These are phyloP conservation scores for Saccharum spontaneum DNA, from an alignment of 176 grass and related monocot genomes.

Conservation along the genomic window DNA sequence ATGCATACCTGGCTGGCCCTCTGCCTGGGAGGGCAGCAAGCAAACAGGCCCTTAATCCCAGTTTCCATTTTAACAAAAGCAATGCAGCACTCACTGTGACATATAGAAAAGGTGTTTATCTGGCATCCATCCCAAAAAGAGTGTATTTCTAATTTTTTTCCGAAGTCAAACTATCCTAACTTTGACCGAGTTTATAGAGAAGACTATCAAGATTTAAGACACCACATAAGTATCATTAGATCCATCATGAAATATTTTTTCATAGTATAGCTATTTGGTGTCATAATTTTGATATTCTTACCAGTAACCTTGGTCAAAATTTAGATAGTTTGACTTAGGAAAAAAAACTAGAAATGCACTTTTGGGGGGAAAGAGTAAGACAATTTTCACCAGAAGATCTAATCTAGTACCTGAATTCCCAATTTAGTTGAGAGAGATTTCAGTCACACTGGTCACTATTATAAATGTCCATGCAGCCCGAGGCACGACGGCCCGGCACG, in stretches of 20 bases:
- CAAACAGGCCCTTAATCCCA: not conserved
- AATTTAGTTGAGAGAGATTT: constrained; percentile 34
- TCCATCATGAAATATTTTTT: not conserved
- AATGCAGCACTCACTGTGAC: constrained; percentile 9
- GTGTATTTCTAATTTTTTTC: not conserved
- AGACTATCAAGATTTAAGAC: not conserved
- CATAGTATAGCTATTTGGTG: not conserved
- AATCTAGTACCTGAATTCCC: not conserved
- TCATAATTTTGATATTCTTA: not conserved
- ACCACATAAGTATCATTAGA: not conserved
- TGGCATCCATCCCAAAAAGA: not conserved
- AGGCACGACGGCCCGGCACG: no score
- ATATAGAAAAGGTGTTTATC: constrained; percentile 8
- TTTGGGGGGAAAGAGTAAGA: not conserved
- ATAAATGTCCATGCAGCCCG: no score
- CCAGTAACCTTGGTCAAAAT: not conserved
- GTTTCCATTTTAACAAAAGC: not conserved
- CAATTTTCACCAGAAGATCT: not conserved
- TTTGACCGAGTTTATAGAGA: not conserved
- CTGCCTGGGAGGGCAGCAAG: no score
- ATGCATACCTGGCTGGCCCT: no score
- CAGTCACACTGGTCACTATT: not conserved
- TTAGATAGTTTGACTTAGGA: not conserved
- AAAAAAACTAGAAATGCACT: not conserved
- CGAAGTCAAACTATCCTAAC: not conserved